Conservation (phyloP, 1,139 yeast species). For the Yamadazyma taylorii region DNA sequence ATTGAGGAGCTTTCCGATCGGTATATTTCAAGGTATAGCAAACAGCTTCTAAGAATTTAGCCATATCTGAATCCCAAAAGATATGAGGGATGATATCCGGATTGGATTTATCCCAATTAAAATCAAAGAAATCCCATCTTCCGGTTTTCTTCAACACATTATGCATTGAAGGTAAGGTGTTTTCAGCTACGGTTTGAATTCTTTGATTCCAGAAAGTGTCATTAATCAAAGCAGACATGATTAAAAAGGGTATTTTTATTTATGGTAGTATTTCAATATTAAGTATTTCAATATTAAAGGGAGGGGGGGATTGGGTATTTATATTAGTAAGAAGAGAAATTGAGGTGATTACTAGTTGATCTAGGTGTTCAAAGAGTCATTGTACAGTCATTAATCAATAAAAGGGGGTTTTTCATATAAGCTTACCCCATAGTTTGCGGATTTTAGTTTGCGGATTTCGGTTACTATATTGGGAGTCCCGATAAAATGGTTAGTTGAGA, state of each 20-base stretch:
- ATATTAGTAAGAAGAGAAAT: no score
- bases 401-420: no score
- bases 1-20: constrained; percentile 9
- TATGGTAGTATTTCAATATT: background rate
- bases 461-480: no score
- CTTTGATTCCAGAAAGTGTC: constrained; percentile 19
- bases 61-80: constrained; percentile 27
- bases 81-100: constrained; percentile 18
- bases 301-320: no score
- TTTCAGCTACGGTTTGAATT: constrained; percentile 19
- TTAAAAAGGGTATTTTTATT: background rate
- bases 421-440: no score
- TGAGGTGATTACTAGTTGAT: no score
- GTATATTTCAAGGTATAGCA: constrained; percentile 20
- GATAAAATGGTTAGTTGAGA: no score
- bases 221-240: background rate
- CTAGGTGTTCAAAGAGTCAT: no score
- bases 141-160: constrained; percentile 20
- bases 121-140: constrained; percentile 21
- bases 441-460: no score
- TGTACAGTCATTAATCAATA: no score
- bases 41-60: constrained; percentile 22
- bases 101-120: constrained; percentile 16
- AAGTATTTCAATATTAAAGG: no score
- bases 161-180: constrained; percentile 23